phyloP scores from a whole-genome alignment of 345 rosid species.

The Passiflora organensis region DNA sequence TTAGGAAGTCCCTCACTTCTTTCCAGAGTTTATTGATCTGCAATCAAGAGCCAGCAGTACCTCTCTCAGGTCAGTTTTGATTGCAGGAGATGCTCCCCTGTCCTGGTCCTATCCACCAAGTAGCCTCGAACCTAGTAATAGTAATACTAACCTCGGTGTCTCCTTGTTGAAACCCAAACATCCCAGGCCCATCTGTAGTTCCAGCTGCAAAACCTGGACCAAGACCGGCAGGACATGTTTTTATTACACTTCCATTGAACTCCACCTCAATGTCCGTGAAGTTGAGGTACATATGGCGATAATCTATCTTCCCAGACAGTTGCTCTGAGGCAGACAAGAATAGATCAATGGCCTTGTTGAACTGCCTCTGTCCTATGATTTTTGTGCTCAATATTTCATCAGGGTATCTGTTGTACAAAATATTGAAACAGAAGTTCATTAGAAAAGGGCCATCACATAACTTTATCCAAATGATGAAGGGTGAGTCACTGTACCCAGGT shows the following conservation, averaged over 20 bases:
- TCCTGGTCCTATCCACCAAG: too few species aligned
- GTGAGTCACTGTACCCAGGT: constrained; percentile 54
- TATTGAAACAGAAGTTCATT: not conserved
- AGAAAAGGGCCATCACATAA: too few species aligned
- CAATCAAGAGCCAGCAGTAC: not conserved
- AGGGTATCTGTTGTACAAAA: constrained; percentile 36
- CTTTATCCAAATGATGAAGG: too few species aligned
- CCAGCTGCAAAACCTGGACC: constrained; percentile 66
- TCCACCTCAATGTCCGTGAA: constrained; percentile 46
- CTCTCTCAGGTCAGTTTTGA: too few species aligned
- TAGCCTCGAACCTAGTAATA: too few species aligned
- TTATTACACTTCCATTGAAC: constrained; percentile 25
- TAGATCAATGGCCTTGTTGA: constrained; percentile 33
- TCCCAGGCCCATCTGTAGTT: constrained; percentile 59
- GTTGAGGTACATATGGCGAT: constrained; percentile 41
- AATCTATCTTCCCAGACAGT: constrained; percentile 42
- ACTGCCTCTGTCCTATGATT: constrained; percentile 51
- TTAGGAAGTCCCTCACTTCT: constrained; percentile 33
- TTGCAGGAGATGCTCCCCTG: too few species aligned
- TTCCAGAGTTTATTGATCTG: constrained; percentile 47
- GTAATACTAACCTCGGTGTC: constrained; percentile 39
- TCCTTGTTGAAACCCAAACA: constrained; percentile 54
- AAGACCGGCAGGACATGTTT: constrained; percentile 47
- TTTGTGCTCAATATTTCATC: constrained; percentile 49
- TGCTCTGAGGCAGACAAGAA: constrained; percentile 33